A percentile compares a stretch with the other conserved stretches of the same genome.
phyloP scores from a whole-genome alignment of 1,284 basidiomycete species.

The Cystobasidium slooffiae region DNA sequence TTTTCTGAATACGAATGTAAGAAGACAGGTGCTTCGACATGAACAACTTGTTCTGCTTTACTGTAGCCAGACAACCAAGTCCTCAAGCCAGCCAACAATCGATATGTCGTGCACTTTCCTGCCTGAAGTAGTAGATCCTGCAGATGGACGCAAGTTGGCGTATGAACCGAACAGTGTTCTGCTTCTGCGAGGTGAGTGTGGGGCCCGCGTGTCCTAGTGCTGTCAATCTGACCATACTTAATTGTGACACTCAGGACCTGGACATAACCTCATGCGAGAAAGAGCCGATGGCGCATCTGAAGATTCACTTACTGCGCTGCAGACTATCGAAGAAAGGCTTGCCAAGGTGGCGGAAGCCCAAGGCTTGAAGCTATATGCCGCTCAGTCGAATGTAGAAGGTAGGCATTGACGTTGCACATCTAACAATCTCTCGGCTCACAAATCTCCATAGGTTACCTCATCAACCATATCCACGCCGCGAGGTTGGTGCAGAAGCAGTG shows the following conservation, averaged over 20 bases:
- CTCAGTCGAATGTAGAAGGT: constrained; percentile 42
- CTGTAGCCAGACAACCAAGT: too few species aligned
- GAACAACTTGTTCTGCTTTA: too few species aligned
- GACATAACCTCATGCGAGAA: constrained; percentile 41
- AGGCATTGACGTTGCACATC: neutral
- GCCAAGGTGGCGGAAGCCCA: constrained; percentile 30
- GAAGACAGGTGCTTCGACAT: neutral
- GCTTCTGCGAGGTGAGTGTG: constrained; percentile 33
- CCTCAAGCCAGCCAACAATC: too few species aligned
- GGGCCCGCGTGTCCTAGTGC: too few species aligned
- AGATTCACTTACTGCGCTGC: constrained; percentile 15
- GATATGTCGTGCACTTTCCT: constrained; percentile 30
- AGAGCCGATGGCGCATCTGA: constrained; percentile 18
- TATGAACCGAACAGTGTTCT: constrained; percentile 34
- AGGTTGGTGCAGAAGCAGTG: constrained; percentile 1
- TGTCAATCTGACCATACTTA: neutral
- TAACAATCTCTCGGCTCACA: neutral
- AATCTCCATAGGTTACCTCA: constrained; percentile 25
- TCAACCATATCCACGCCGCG: constrained; percentile 43
- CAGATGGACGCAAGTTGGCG: constrained; percentile 35
- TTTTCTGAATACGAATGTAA: neutral
- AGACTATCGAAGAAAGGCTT: constrained; percentile 35
- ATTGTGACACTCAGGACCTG: constrained; percentile 30
- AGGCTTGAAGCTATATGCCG: constrained; percentile 34
- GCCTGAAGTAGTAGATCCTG: constrained; percentile 32